Evolutionary conservation across 345 rosid genomes (phyloP).

Genomic region (Linum trigynum): DNA sequence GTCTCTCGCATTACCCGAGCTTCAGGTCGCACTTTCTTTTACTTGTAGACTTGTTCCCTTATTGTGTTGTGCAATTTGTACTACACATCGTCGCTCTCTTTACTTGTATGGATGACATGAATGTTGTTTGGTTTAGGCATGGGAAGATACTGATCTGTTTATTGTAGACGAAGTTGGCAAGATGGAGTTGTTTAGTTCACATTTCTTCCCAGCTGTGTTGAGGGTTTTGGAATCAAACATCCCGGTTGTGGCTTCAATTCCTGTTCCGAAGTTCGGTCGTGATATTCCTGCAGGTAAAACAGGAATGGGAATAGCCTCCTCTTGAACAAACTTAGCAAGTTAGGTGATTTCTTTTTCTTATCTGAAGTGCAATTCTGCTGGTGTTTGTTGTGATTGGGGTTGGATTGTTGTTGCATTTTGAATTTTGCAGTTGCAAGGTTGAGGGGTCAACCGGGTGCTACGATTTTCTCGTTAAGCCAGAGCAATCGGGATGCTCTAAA

Average conservation of each 20-base stretch:
- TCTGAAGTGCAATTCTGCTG: not conserved
- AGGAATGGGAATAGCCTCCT: not conserved
- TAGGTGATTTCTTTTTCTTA: not conserved
- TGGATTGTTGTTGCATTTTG: too few species aligned
- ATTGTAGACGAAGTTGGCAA: conserved; percentile 68
- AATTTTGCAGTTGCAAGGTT: conserved; percentile 40
- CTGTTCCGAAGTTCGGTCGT: conserved; percentile 46
- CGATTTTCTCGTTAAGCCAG: conserved; percentile 32
- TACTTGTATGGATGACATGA: not conserved
- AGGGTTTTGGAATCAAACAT: conserved; percentile 47
- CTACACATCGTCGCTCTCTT: too few species aligned
- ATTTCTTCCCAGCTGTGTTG: conserved; percentile 58
- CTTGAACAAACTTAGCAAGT: not conserved
- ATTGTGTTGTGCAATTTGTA: not conserved
- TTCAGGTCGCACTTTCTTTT: conserved; percentile 34
- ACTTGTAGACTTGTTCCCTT: not conserved
- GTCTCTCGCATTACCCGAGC: conserved; percentile 54
- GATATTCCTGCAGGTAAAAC: conserved; percentile 50
- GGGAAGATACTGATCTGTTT: conserved; percentile 46
- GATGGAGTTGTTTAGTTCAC: conserved; percentile 64
- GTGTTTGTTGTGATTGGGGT: not conserved
- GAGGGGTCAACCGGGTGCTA: conserved; percentile 52
- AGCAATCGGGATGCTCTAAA: conserved; percentile 41
- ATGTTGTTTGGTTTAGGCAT: conserved; percentile 29
- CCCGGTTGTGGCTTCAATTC: conserved; percentile 54